These are phyloP conservation scores for Phytophthora brassicae DNA, from an alignment of 352 stramenopile species.

Conservation along the genomic window DNA sequence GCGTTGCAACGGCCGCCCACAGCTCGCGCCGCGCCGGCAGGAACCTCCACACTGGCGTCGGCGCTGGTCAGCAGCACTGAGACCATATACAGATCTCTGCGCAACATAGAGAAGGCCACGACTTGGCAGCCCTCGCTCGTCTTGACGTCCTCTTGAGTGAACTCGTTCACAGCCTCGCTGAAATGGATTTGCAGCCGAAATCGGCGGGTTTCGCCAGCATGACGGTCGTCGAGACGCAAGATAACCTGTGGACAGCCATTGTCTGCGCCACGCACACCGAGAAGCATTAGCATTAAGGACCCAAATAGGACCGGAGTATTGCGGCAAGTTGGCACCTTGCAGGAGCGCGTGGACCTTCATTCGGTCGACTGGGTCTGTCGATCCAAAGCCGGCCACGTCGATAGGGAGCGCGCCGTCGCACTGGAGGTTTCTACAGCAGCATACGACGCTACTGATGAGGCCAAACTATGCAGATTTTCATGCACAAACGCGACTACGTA, in stretches of 20 bases:
- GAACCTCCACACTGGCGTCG: conserved; percentile 15
- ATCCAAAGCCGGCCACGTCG: conserved; percentile 50
- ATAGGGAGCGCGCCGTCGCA: conserved; percentile 47
- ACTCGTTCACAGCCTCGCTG: conserved; percentile 62
- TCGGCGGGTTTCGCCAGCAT: conserved; percentile 2
- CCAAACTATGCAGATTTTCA: background rate
- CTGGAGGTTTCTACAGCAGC: conserved; percentile 44
- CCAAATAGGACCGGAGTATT: background rate
- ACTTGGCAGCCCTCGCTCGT: conserved; percentile 33
- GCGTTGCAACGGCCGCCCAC: conserved; percentile 16
- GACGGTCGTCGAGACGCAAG: conserved; percentile 14
- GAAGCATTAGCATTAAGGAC: background rate
- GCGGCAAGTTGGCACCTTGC: conserved; percentile 33
- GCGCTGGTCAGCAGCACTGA: conserved; percentile 19
- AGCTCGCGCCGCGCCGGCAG: conserved; percentile 19
- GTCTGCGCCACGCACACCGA: conserved; percentile 4
- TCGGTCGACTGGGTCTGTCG: conserved; percentile 40
- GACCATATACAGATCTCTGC: conserved; percentile 42
- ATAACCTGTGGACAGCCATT: conserved; percentile 29
- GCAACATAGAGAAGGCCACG: conserved; percentile 41
- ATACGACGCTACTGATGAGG: background rate
- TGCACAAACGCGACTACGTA: conserved; percentile 20
- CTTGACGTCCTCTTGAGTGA: conserved; percentile 60
- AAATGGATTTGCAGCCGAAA: conserved; percentile 66
- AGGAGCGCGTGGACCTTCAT: conserved; percentile 74